Base-by-base conservation (phyloP, 176 grass and related monocot genomes). In the Lolium perenne region DNA sequence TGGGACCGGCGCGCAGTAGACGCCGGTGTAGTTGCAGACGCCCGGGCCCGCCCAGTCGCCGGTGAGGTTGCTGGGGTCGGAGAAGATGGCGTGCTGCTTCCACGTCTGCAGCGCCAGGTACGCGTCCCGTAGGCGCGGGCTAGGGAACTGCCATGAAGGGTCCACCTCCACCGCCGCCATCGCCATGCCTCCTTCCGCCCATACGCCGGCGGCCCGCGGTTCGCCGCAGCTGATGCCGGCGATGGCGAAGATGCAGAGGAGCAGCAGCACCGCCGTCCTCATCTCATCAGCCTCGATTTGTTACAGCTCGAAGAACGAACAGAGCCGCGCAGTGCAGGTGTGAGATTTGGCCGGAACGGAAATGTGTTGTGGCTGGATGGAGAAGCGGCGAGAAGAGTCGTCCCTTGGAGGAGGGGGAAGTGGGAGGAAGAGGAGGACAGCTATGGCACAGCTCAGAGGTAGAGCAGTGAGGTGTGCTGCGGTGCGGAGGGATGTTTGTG, bases 1-100 rank as follows among this genome's bases (percentile, higher is more conserved):
- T 0, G 92, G 93, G 0, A 85, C 6, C 0, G 73, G 58, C 51
- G 90, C 88, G 60, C 93, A 95, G 85, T n/a, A 92, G 0, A 95
- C 88, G 40, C 93, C 82, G 5, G 57, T 88, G 82, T 95, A 95
- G 90, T 3, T 18, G 88, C 93, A 95, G 41, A 95, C 93, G 7
- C 10, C 82, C 2, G 93, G 90, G 2, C 93, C 93, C 7, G 74
- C 68, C 93, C 93, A 95, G 79, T 90, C 6, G 43, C 82, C 88
- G 48, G 93, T 95, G 85, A 95, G 35, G 67, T 73, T 59, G 8
- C 71, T 60, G 13, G 93, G 93, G 90, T 95, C 93, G 66, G 93
- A 95, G 79, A 95, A 85, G 82, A 95, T 95, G 90, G 93, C 93
- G 4, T 77, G 66, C 85, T 92, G 93, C 88, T 92, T 95, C 87